These are phyloP conservation scores for Picocystis salinarum DNA, from an alignment of 139 green algal genomes.

Conservation along the genomic window DNA sequence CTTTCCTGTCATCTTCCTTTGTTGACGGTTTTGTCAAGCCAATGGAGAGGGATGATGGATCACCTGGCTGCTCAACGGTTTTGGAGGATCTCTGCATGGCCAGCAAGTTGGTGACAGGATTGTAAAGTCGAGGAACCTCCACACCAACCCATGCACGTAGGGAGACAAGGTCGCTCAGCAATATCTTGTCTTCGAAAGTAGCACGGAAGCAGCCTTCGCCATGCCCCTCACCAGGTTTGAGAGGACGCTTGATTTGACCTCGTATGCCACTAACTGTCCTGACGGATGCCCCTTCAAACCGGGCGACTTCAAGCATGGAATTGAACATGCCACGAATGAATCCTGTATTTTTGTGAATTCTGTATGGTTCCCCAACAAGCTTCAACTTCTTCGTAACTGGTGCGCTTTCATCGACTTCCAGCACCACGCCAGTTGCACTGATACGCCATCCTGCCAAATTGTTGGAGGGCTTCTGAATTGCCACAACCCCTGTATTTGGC, in stretches of 20 bases:
- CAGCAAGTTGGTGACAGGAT: slow-evolving; percentile 81
- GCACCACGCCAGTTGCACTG: slow-evolving; percentile 72
- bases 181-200: slow-evolving; percentile 92
- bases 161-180: slow-evolving; percentile 84
- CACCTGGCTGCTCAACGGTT: too few relatives aligned
- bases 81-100: too few relatives aligned
- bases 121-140: slow-evolving; percentile 76
- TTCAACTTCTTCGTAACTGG: slow-evolving; percentile 90
- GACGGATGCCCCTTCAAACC: slow-evolving; percentile 74
- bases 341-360: slow-evolving; percentile 59
- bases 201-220: slow-evolving; percentile 50
- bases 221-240: slow-evolving; percentile 39
- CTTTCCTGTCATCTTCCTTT: not conserved
- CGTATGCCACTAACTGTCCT: slow-evolving; percentile 80
- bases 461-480: slow-evolving; percentile 18
- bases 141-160: slow-evolving; percentile 78
- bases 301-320: slow-evolving; percentile 47
- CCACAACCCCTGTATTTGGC: slow-evolving; percentile 56
- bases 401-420: slow-evolving; percentile 60
- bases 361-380: slow-evolving; percentile 72
- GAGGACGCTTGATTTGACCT: slow-evolving; percentile 93
- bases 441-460: slow-evolving; percentile 49
- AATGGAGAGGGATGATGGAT: too few relatives aligned
- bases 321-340: slow-evolving; percentile 94
- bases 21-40: too few relatives aligned